Conservation (phyloP, 768 basidiomycete species). For the Rhizopogon sp. region DNA sequence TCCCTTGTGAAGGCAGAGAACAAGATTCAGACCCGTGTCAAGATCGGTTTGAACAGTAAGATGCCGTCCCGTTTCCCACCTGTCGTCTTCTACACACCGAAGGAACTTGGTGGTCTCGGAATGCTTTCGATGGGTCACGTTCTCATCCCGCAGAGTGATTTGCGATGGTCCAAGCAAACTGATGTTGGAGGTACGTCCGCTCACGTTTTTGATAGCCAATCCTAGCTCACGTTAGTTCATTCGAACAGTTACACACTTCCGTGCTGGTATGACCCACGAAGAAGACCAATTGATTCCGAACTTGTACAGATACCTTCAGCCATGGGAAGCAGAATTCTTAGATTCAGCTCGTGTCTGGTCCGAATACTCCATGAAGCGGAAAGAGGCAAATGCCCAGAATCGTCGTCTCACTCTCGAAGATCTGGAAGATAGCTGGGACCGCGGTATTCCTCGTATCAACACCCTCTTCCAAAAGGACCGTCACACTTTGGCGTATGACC, state of each 20-base stretch:
- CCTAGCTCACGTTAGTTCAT: neutral
- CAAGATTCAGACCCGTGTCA: slow-evolving; percentile 99
- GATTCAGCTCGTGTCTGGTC: slow-evolving; percentile 99
- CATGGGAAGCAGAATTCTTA: slow-evolving; percentile 97
- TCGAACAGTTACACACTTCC: slow-evolving; percentile 87
- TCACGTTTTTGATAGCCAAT: neutral
- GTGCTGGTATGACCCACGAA: slow-evolving; percentile 96
- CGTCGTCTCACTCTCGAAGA: slow-evolving; percentile 95
- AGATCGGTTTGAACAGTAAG: slow-evolving; percentile 98
- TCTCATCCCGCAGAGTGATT: slow-evolving; percentile 94
- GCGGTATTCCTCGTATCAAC: slow-evolving; percentile 97
- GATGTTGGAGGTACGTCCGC: slow-evolving; percentile 71
- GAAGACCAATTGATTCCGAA: slow-evolving; percentile 96
- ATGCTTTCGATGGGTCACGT: slow-evolving; percentile 99
- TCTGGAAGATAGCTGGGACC: slow-evolving; percentile 97
- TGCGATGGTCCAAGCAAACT: slow-evolving; percentile 98
- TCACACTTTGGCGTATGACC: slow-evolving; percentile 97
- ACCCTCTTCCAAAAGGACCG: slow-evolving; percentile 99
- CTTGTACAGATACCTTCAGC: slow-evolving; percentile 92
- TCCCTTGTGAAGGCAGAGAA: slow-evolving; percentile 98
- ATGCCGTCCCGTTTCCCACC: slow-evolving; percentile 99
- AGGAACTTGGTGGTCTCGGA: slow-evolving; percentile 97
- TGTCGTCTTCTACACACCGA: slow-evolving; percentile 93
- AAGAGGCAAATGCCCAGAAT: slow-evolving; percentile 99
- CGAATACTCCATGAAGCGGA: slow-evolving; percentile 98